phyloP scores from a whole-genome alignment of 1,284 basidiomycete species.

The Trametes pubescens region DNA sequence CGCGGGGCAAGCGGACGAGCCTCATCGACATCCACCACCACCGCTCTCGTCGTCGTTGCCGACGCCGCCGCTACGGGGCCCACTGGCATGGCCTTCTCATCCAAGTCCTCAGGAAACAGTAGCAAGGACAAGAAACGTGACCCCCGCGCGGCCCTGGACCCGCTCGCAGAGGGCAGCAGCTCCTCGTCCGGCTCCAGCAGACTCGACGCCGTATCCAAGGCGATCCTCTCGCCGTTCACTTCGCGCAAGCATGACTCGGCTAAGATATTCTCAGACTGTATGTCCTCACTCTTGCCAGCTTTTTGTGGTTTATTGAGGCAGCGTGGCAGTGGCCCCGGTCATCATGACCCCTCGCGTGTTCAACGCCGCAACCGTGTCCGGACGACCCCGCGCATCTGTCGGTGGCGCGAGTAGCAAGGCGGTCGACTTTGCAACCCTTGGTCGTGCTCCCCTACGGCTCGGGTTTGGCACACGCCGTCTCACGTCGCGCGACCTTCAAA shows the following conservation, averaged over 20 bases:
- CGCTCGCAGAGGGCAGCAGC: conserved; percentile 40
- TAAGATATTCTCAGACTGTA: conserved; percentile 76
- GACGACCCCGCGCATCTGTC: conserved; percentile 55
- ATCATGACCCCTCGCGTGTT: conserved; percentile 91
- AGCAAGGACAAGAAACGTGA: conserved; percentile 40
- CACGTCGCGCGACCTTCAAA: conserved; percentile 84
- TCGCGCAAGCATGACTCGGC: conserved; percentile 74
- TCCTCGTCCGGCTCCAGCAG: conserved; percentile 45
- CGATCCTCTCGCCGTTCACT: conserved; percentile 70
- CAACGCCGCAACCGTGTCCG: conserved; percentile 68
- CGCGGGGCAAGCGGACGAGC: conserved; percentile 27
- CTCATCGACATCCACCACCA: conserved; percentile 1
- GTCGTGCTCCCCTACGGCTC: conserved; percentile 75
- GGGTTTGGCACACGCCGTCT: conserved; percentile 69
- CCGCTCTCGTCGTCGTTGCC: conserved; percentile 7
- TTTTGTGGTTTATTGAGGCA: conserved; percentile 17
- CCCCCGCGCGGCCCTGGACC: conserved; percentile 48
- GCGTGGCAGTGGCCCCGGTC: conserved; percentile 78
- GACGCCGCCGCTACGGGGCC: conserved; percentile 1
- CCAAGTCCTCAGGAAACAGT: conserved; percentile 27
- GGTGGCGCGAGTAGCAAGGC: conserved; percentile 48
- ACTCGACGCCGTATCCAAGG: conserved; percentile 69
- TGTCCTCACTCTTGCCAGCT: conserved; percentile 39
- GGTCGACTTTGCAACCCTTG: conserved; percentile 76
- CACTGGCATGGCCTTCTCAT: conserved; percentile 37